Percentiles rank a stretch among this genome's conserved stretches.
phyloP scores from a whole-genome alignment of 192 early-diverging fungal species.

The Mortierella hygrophila region DNA sequence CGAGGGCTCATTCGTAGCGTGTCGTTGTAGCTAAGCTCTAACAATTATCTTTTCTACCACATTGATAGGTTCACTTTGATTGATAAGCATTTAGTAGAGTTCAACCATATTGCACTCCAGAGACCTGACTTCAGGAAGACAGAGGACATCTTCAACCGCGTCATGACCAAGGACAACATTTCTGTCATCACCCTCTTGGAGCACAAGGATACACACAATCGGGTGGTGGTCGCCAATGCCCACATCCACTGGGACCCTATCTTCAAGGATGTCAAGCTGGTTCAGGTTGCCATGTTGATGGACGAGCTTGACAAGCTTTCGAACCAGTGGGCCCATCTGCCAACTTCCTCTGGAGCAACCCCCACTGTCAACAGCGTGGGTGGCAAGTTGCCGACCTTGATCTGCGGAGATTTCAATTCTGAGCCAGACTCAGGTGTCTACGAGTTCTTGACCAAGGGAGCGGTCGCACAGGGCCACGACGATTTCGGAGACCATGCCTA shows the following conservation, averaged over 20 bases:
- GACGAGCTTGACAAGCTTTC: slow-evolving; percentile 82
- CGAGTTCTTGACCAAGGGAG: slow-evolving; percentile 84
- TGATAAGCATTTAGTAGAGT: slow-evolving; percentile 90
- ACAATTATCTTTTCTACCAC: slow-evolving; percentile 3
- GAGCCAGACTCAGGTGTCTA: slow-evolving; percentile 89
- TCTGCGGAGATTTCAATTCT: slow-evolving; percentile 96
- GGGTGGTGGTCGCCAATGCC: slow-evolving; percentile 85
- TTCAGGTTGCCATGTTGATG: slow-evolving; percentile 91
- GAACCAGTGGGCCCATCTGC: slow-evolving; percentile 58
- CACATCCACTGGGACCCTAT: slow-evolving; percentile 95
- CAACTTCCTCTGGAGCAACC: slow-evolving; percentile 3
- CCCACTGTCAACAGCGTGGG: background rate
- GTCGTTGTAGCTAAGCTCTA: background rate
- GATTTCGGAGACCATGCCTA: slow-evolving; percentile 86
- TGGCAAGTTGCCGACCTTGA: slow-evolving; percentile 65
- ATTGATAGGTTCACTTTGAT: slow-evolving; percentile 76
- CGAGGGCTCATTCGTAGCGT: background rate
- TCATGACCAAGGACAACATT: slow-evolving; percentile 97
- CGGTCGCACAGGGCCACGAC: slow-evolving; percentile 79
- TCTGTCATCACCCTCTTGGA: slow-evolving; percentile 84
- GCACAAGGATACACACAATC: slow-evolving; percentile 75
- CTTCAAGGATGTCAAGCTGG: slow-evolving; percentile 92
- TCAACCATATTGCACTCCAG: slow-evolving; percentile 90
- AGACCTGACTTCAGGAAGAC: slow-evolving; percentile 86
- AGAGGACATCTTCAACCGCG: slow-evolving; percentile 94